Base-by-base conservation (phyloP, 106 monocot species). In the Dioscorea alata region DNA sequence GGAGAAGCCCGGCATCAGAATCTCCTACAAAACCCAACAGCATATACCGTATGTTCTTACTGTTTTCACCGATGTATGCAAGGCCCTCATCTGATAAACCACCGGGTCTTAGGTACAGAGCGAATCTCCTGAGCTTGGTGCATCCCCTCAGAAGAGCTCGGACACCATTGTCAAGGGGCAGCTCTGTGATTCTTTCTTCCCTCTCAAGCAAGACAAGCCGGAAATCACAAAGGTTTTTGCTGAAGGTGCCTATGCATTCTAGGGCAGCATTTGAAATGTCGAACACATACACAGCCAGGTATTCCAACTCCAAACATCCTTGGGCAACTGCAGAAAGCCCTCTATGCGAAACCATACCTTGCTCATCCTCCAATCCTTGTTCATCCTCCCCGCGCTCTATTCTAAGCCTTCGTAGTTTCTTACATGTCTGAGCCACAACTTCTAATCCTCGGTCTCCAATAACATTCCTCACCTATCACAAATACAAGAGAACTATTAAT, bases 371-470 rank as follows among this genome's bases (percentile, higher is more conserved):
- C 58, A 83, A 54, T 23, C 89, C 89, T 63, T 75, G 84, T 20
- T 97, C 97, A 62, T 92, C 92, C 16, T 84, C 96, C 19, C 92
- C 96, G 58, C 92, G 69, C 67, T 97, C 92, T 76, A 92, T 81
- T 73, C 97, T 78, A 20, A 97, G 79, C 57, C 89, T 84, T 73
- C 66, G 75, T 14, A 97, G 78, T 68, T 50, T 84, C 79, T 75
- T 89, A 63, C 97, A 92, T 19, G 79, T 89, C 56, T 83, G 71
- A 34, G 81, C 80, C 48, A 97, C 80, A 53, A 97, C 81, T 73
- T 83, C 85, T 8, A 97, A 58, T 28, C 92, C 92, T 51, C 89
- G 76, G 62, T 92, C 97, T 48, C 92, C 89, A 69, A 97, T 97
- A 16, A 89, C 89, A 75, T 97, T 79, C 74, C 92, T 75, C 49